phyloP scores from a whole-genome alignment of 129 eudicot species.

The Flaveria ramosissima region DNA sequence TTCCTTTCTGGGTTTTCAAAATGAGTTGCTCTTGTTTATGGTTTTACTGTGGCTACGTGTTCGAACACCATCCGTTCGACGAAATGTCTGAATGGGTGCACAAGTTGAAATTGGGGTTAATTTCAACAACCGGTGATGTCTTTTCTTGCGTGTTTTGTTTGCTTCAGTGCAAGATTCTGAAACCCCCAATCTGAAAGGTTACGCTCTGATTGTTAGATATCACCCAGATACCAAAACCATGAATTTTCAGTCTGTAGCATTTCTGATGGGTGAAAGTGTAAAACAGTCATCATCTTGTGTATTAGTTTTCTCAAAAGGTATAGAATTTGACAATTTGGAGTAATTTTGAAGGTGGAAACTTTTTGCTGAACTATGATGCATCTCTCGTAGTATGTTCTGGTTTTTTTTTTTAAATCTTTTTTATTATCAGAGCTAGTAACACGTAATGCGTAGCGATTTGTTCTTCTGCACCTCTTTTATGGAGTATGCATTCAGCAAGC shows the following conservation, averaged over 20 bases:
- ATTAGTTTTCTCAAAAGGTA: background rate
- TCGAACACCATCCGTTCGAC: slow-evolving; percentile 36
- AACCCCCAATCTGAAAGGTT: background rate
- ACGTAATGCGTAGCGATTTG: background rate
- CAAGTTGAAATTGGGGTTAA: slow-evolving; percentile 9
- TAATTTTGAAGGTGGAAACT: background rate
- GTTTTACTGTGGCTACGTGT: slow-evolving; percentile 20
- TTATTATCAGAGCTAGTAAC: background rate
- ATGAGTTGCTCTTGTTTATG: slow-evolving; percentile 6
- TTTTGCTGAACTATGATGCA: background rate
- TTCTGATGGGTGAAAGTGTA: background rate
- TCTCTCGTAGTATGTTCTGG: background rate
- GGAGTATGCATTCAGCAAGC: background rate
- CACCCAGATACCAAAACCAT: background rate
- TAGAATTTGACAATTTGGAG: background rate
- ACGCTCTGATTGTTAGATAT: slow-evolving; percentile 15
- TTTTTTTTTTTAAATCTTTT: background rate
- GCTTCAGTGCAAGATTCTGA: slow-evolving; percentile 7
- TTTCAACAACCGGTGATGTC: background rate
- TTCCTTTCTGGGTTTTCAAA: slow-evolving; percentile 15
- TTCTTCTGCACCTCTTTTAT: background rate
- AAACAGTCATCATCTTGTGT: background rate
- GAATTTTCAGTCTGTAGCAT: background rate
- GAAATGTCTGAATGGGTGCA: slow-evolving; percentile 38
- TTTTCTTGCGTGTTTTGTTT: slow-evolving; percentile 14